phyloP scores from a whole-genome alignment of 352 stramenopile genomes.

The Phytopythium chamaehyphon region DNA sequence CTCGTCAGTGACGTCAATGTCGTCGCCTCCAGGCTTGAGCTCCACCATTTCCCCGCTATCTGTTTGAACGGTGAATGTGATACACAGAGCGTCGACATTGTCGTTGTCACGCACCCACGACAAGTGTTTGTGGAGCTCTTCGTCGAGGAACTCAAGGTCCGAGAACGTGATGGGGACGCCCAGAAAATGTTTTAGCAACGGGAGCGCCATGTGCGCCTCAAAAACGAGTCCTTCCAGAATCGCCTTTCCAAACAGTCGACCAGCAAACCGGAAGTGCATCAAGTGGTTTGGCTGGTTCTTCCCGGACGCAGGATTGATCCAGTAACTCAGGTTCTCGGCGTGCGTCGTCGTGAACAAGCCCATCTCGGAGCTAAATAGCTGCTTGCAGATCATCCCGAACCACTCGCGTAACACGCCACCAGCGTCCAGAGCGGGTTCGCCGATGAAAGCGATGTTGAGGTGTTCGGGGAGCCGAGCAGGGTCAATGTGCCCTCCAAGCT shows the following conservation, averaged over 20 bases:
- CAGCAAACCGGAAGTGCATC: conserved; percentile 95
- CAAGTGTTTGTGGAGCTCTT: conserved; percentile 73
- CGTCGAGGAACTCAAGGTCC: conserved; percentile 78
- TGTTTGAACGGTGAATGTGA: conserved; percentile 71
- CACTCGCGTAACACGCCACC: conserved; percentile 80
- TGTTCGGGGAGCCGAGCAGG: conserved; percentile 28
- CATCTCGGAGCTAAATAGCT: conserved; percentile 68
- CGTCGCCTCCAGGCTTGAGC: conserved; percentile 85
- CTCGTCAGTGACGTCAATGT: conserved; percentile 91
- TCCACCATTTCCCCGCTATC: conserved; percentile 82
- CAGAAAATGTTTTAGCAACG: conserved; percentile 79
- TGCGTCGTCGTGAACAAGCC: conserved; percentile 73
- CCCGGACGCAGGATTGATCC: conserved; percentile 64
- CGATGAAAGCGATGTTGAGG: conserved; percentile 71
- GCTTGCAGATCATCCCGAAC: conserved; percentile 67
- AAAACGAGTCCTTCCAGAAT: conserved; percentile 97
- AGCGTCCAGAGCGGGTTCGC: conserved; percentile 68
- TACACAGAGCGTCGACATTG: conserved; percentile 58
- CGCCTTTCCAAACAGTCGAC: conserved; percentile 96
- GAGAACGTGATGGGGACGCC: conserved; percentile 85
- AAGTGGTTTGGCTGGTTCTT: conserved; percentile 61
- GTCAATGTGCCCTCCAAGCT: conserved; percentile 31
- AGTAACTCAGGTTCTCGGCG: conserved; percentile 76
- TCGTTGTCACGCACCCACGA: conserved; percentile 74
- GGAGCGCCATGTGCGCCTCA: conserved; percentile 94